phyloP scores from a whole-genome alignment of 2,329 filamentous ascomycete genomes.

The Teratosphaeria destructans region DNA sequence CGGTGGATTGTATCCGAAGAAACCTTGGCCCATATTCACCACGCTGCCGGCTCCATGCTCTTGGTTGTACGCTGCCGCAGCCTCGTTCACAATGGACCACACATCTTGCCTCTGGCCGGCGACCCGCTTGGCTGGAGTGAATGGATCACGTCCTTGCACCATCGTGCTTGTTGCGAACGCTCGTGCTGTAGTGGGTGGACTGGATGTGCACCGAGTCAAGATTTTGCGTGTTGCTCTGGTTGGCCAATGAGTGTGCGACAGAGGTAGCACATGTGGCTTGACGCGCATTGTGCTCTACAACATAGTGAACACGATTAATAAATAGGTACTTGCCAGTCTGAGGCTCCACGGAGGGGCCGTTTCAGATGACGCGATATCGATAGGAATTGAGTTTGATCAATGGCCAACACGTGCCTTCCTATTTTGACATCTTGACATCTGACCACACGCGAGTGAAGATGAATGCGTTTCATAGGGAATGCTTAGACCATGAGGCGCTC shows the following conservation, averaged over 20 bases:
- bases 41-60: slow-evolving; percentile 3
- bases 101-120: slow-evolving; percentile 48
- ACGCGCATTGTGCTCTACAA: neutral
- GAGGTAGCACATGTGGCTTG: neutral
- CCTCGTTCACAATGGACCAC: slow-evolving; percentile 59
- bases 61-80: slow-evolving; percentile 41
- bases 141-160: neutral
- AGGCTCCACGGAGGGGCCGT: neutral
- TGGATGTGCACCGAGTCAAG: neutral
- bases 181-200: neutral
- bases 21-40: slow-evolving; percentile 46
- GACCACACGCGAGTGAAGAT: neutral
- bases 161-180: neutral
- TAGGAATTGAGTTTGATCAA: neutral
- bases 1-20: slow-evolving; percentile 91
- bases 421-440: neutral
- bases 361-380: neutral
- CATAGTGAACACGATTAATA: neutral
- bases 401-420: neutral
- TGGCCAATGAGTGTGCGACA: neutral
- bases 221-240: neutral
- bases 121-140: slow-evolving; percentile 44
- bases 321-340: neutral
- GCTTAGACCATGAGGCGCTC: neutral
- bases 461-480: neutral